These are phyloP conservation scores for Epichloe gansuensis DNA, from an alignment of 2,329 filamentous ascomycete genomes.

Conservation along the genomic window DNA sequence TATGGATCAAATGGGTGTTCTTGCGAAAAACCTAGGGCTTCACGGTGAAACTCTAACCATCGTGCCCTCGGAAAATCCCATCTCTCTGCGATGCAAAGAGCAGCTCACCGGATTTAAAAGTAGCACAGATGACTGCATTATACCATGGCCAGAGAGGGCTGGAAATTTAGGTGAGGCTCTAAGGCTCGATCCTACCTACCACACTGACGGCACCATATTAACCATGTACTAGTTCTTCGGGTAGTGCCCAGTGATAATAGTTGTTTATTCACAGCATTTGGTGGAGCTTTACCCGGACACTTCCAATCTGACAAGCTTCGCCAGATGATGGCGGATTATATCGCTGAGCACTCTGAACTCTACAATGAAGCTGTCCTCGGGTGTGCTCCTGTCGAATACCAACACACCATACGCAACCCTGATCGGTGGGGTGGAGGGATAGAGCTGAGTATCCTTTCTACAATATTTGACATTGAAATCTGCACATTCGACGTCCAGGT, in stretches of 20 bases:
- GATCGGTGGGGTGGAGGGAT: constrained; percentile 88
- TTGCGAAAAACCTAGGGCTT: constrained; percentile 35
- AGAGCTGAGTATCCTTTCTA: constrained; percentile 73
- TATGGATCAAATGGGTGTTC: constrained; percentile 37
- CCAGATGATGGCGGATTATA: constrained; percentile 65
- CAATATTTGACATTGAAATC: constrained; percentile 77
- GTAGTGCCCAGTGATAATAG: constrained; percentile 97
- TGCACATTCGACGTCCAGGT: constrained; percentile 69
- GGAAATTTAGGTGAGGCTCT: constrained; percentile 37
- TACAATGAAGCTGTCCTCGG: constrained; percentile 73
- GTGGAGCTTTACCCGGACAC: constrained; percentile 57
- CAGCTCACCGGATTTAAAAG: background rate
- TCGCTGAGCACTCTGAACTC: constrained; percentile 57
- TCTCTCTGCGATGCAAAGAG: background rate
- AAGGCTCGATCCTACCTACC: background rate
- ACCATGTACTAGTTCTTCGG: constrained; percentile 48
- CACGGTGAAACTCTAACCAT: constrained; percentile 40
- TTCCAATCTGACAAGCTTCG: constrained; percentile 47
- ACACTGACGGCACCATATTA: background rate
- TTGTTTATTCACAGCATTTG: constrained; percentile 85
- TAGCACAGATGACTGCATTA: constrained; percentile 22
- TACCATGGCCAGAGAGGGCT: constrained; percentile 36
- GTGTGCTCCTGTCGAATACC: constrained; percentile 61
- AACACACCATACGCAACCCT: constrained; percentile 64
- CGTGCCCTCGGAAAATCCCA: constrained; percentile 16